Conservation (phyloP, 352 stramenopile genomes). For the Chrysophaeum taylorii region DNA sequence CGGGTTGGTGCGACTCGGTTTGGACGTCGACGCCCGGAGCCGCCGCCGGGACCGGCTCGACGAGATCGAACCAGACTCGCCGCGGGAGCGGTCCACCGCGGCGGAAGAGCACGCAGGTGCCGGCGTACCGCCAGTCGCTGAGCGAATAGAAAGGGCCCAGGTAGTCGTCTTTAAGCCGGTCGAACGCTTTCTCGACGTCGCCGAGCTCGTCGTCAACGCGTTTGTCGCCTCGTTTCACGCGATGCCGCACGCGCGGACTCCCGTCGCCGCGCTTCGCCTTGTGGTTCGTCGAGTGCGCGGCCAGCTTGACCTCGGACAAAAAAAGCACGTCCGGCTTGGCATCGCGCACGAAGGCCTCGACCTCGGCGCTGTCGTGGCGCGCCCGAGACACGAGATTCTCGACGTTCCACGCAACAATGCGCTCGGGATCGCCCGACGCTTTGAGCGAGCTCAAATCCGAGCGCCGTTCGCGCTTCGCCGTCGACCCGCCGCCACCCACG, state of each 20-base stretch:
- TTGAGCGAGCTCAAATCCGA: no score
- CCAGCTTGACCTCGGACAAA: neutral
- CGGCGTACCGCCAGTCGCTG: neutral
- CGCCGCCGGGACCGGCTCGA: neutral
- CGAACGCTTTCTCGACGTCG: no score
- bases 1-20: conserved; percentile 25
- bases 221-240: neutral
- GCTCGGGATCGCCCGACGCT: no score
- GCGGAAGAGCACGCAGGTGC: neutral
- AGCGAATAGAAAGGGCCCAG: neutral
- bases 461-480: no score
- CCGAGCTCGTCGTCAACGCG: neutral
- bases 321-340: no score
- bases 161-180: no score
- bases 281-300: neutral
- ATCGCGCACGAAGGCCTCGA: no score
- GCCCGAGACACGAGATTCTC: no score
- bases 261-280: neutral
- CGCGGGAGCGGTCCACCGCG: neutral
- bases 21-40: neutral
- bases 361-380: no score
- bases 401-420: no score
- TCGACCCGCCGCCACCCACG: no score
- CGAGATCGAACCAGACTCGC: neutral
- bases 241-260: neutral